Base-by-base conservation (phyloP, 2,329 filamentous ascomycete genomes). In the Fusarium sp. region DNA sequence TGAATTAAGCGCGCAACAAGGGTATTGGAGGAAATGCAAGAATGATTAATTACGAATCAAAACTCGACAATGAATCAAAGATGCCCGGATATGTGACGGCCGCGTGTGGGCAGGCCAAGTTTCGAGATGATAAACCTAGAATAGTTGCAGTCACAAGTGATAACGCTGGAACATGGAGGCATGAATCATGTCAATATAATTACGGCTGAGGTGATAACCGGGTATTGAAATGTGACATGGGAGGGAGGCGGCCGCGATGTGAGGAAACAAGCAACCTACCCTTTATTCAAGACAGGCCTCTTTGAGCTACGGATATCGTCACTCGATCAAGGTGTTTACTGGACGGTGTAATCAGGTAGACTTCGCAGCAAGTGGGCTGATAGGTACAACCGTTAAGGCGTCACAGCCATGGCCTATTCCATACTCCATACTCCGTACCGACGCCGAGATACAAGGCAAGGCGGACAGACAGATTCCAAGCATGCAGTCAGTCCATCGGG, bases 1-100 rank as follows among this genome's bases (percentile, higher is more conserved):
- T 66, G 22, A 48, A 64, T 51, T 77, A 78, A 78, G 75, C 75
- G 75, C 75, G 72, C 57, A 77, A 52, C 42, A 63, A 54, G 65
- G 69, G 55, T 52, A 66, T 69, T 59, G 63, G 63, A 56, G 45
- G 66, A 47, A 69, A 66, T 31, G 52, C 38, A n/a, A 64, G 28
- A 57, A 35, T 42, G 33, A 57, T 58, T 63, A 70, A 76, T 24
- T 51, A 59, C 75, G 66, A 77, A 77, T 77, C 72, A 75, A 66
- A 65, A 22, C 48, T 22, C 20, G 28, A 49, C 33, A 57, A 60
- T 39, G 56, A 35, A 55, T 54, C n/a, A 44, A 38, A 58, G 45
- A 70, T 61, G 45, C 17, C 36, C 54, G 54, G 66, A 67, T 61
- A 69, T 71, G 69, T 69, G 75, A 76, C 66, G 63, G 63, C 44